Evolutionary conservation across 2,329 filamentous ascomycete genomes (phyloP).

Genomic region (Neophaeococcomyces mojaviensis): DNA sequence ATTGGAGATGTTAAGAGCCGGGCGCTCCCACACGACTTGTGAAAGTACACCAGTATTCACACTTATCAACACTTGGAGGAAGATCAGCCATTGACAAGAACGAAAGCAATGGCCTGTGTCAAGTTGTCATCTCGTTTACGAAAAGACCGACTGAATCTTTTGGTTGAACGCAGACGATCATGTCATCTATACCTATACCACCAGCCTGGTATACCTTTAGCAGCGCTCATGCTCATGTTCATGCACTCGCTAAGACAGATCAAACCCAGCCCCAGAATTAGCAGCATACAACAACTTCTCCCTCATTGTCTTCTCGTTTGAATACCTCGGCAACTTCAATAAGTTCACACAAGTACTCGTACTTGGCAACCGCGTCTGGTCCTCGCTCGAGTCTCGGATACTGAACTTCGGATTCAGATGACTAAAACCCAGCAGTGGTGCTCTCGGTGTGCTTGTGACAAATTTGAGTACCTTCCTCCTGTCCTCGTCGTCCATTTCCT

Average conservation of each 20-base stretch:
- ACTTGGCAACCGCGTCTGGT: slow-evolving; percentile 74
- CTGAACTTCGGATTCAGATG: slow-evolving; percentile 80
- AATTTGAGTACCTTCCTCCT: slow-evolving; percentile 85
- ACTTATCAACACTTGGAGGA: too few relatives aligned
- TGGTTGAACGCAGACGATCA: too few relatives aligned
- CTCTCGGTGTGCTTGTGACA: slow-evolving; percentile 85
- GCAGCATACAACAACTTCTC: slow-evolving; percentile 85
- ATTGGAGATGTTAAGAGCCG: too few relatives aligned
- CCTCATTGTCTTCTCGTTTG: slow-evolving; percentile 55
- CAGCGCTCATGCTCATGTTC: too few relatives aligned
- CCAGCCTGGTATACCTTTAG: too few relatives aligned
- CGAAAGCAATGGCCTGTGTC: too few relatives aligned
- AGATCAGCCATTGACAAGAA: too few relatives aligned
- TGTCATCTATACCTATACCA: too few relatives aligned
- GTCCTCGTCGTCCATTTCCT: slow-evolving; percentile 65
- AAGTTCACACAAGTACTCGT: slow-evolving; percentile 95
- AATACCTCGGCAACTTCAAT: slow-evolving; percentile 82
- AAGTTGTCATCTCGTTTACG: too few relatives aligned
- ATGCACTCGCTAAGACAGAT: slow-evolving; percentile 46
- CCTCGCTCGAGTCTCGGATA: slow-evolving; percentile 73
- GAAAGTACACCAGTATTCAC: too few relatives aligned
- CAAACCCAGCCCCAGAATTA: slow-evolving; percentile 84
- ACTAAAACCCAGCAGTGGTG: slow-evolving; percentile 80
- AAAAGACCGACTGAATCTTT: too few relatives aligned
- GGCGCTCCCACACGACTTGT: too few relatives aligned